Evolutionary conservation across 257 asterid species (phyloP).

Genomic region (Solanum pimpinellifolium): DNA sequence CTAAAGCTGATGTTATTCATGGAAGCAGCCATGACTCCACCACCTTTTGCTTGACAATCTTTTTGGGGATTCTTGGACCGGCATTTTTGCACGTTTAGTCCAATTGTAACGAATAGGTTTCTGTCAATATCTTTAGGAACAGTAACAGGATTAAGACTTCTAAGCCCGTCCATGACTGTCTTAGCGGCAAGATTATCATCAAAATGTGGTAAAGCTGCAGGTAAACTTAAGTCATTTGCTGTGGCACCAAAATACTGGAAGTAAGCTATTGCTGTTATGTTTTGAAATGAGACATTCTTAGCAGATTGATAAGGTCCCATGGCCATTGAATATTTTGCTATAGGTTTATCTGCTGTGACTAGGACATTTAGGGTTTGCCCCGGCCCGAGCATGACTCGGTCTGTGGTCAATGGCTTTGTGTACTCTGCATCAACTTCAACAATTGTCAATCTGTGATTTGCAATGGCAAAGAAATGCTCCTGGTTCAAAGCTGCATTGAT

Average conservation of each 20-base stretch:
- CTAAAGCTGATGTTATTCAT: slow-evolving; percentile 57
- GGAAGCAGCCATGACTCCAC: slow-evolving; percentile 52
- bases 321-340: slow-evolving; percentile 44
- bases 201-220: slow-evolving; percentile 42
- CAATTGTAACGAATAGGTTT: slow-evolving; percentile 46
- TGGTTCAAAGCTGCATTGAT: slow-evolving; percentile 53
- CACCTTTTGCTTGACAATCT: slow-evolving; percentile 41
- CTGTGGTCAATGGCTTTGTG: slow-evolving; percentile 40
- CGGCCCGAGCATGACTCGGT: slow-evolving; percentile 51
- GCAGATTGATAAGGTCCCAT: slow-evolving; percentile 65
- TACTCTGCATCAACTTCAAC: slow-evolving; percentile 64
- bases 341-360: slow-evolving; percentile 49
- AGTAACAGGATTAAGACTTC: slow-evolving; percentile 21
- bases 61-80: slow-evolving; percentile 19
- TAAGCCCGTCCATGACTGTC: slow-evolving; percentile 52
- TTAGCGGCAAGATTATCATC: slow-evolving; percentile 43
- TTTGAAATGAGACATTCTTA: slow-evolving; percentile 39
- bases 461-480: slow-evolving; percentile 47
- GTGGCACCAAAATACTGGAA: slow-evolving; percentile 51
- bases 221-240: slow-evolving; percentile 20
- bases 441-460: slow-evolving; percentile 41
- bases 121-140: slow-evolving; percentile 40
- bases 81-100: slow-evolving; percentile 44
- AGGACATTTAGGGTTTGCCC: slow-evolving; percentile 54
- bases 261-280: slow-evolving; percentile 36